A percentile compares a stretch with the other conserved stretches of the same genome.
These are phyloP conservation scores for Suillus americanus DNA, from an alignment of 768 basidiomycete genomes.

Conservation along the genomic window DNA sequence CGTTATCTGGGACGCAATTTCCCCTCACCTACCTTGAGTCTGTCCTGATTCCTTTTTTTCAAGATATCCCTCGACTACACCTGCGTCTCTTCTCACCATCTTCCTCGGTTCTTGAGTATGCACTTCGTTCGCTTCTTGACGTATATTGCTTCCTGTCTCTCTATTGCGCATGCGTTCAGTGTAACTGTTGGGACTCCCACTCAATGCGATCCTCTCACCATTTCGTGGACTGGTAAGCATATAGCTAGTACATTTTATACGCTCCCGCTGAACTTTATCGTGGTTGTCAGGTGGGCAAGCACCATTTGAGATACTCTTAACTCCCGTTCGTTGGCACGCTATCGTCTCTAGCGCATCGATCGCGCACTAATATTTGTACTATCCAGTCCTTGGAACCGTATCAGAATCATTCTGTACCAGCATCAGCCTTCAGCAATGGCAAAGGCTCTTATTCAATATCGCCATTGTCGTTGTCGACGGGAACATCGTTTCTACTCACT, in stretches of 20 bases:
- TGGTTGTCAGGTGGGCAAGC: constrained; percentile 49
- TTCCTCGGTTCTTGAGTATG: constrained; percentile 23
- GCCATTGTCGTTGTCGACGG: constrained; percentile 41
- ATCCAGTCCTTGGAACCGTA: constrained; percentile 49
- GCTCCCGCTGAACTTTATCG: neutral
- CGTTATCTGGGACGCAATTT: neutral
- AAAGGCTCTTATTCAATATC: constrained; percentile 49
- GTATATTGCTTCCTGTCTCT: constrained; percentile 21
- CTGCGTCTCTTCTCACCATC: constrained; percentile 6
- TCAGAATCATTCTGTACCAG: constrained; percentile 56
- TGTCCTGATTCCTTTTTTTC: neutral
- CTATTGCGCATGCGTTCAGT: constrained; percentile 35
- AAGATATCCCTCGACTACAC: neutral
- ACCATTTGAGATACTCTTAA: constrained; percentile 49
- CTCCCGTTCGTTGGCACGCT: constrained; percentile 44
- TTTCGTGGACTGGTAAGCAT: constrained; percentile 62
- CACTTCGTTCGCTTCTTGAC: constrained; percentile 20
- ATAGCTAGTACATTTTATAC: neutral
- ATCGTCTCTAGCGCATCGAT: neutral
- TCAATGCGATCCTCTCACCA: constrained; percentile 56
- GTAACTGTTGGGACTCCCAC: constrained; percentile 53
- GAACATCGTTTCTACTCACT: constrained; percentile 46
- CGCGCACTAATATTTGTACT: neutral
- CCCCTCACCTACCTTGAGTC: neutral
- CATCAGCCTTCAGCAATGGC: constrained; percentile 50